Evolutionary conservation across 1,284 basidiomycete genomes (phyloP).

Genomic region (Leccinum proliferum): DNA sequence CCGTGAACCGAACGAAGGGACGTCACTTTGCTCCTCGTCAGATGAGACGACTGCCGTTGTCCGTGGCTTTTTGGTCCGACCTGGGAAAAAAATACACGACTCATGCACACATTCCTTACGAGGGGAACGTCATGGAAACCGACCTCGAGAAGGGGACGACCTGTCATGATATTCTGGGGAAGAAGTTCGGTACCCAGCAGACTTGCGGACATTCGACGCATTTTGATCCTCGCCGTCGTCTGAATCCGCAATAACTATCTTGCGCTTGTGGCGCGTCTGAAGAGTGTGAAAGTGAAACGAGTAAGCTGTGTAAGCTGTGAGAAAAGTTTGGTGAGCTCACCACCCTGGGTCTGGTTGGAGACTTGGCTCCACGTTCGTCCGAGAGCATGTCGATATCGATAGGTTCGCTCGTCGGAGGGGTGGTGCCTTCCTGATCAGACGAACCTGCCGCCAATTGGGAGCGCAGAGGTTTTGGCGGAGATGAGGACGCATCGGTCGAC

Average conservation of each 20-base stretch:
- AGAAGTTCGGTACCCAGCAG: conserved; percentile 21
- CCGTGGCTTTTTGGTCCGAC: conserved; percentile 48
- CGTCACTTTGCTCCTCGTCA: conserved; percentile 40
- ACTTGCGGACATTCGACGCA: conserved; percentile 6
- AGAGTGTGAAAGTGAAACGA: not conserved
- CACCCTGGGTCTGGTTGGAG: conserved; percentile 5
- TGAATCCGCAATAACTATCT: conserved; percentile 61
- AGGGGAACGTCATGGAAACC: conserved; percentile 18
- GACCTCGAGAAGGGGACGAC: conserved; percentile 25
- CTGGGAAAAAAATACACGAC: conserved; percentile 17
- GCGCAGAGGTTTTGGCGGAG: conserved; percentile 22
- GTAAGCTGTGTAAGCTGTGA: not conserved
- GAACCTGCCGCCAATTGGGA: conserved; percentile 37
- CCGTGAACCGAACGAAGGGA: conserved; percentile 48
- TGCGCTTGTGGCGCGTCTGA: conserved; percentile 51
- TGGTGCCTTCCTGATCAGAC: conserved; percentile 45
- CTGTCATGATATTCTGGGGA: conserved; percentile 21
- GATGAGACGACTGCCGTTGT: conserved; percentile 32
- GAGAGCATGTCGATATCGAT: conserved; percentile 69
- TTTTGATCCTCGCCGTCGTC: conserved; percentile 56
- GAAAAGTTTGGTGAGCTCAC: conserved; percentile 12
- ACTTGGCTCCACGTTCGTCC: conserved; percentile 39
- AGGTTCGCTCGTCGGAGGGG: conserved; percentile 68
- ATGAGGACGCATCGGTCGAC: conserved; percentile 19
- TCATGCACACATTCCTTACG: conserved; percentile 12